Evolutionary conservation across 306 rosid species (phyloP), one percentile per base, ranked within the genome.

Genomic region (Lathyrus tuberosus): DNA sequence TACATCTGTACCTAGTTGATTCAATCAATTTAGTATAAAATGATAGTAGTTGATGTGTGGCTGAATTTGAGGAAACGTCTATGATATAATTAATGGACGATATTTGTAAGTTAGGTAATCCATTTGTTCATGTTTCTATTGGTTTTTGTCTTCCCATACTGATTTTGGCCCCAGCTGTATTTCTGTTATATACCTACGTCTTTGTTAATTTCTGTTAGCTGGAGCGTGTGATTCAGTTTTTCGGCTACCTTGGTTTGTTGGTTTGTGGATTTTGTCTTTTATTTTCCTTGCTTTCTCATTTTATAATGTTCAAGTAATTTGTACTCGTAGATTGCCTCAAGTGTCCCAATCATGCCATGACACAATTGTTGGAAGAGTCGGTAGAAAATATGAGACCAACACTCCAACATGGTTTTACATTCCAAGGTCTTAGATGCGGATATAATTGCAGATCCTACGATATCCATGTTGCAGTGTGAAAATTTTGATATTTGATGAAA

Each of bases 41-140:
- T 53, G 46, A 38, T 63, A 11, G 70, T 42, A 35, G 63, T 12
- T 66, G 52, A 16, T 49, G 20, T 46, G 76, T 69, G 57, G 71
- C 72, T 65, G 57, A 68, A 62, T 62, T 73, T 16, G 22, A 20
- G 35, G 33, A 66, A 67, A 59, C 57, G 53, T 59, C n/a, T 15
- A 67, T 48, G 67, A 42, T 62, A 68, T 62, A 69, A 73, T 68
- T 42, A 41, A 61, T 31, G 22, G 49, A 43, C 58, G 58, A 73
- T 61, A 65, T 70, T 69, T 74, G 69, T 44, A 51, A 53, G 58
- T 62, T 54, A 69, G 76, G 79, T 69, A 57, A 12, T 28, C 62
- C 62, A 57, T 28, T 57, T 57, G 18, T 28, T 57, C 40, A 57
- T 57, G 18, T 30, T 30, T 57, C 40, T 28, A 20, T 57, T 26